phyloP scores from a whole-genome alignment of 1,284 basidiomycete genomes.

The Ustilago bromivora region DNA sequence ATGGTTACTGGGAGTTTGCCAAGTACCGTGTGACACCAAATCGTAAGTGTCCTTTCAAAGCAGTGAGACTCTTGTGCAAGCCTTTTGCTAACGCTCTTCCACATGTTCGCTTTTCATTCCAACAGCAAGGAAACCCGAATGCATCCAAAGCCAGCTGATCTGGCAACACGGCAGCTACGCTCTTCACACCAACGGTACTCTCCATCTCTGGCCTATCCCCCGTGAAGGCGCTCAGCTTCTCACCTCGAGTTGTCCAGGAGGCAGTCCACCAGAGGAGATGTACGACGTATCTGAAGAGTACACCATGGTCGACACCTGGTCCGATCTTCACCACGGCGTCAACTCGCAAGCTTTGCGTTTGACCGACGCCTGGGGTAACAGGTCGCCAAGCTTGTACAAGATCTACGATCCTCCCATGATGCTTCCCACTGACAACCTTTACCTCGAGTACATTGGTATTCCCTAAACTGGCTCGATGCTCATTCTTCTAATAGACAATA shows the following conservation, averaged over 20 bases:
- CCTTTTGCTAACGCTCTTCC: background rate
- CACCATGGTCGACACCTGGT: conserved; percentile 47
- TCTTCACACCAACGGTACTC: conserved; percentile 54
- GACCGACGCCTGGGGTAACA: conserved; percentile 44
- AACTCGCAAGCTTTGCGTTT: conserved; percentile 24
- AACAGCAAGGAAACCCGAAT: conserved; percentile 54
- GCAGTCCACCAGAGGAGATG: conserved; percentile 40
- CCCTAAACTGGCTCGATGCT: conserved; percentile 7
- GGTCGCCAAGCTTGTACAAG: conserved; percentile 51
- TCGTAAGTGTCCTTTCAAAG: conserved; percentile 38
- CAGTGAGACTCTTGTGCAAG: too few species aligned
- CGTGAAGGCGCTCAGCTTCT: conserved; percentile 47
- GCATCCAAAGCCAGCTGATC: conserved; percentile 62
- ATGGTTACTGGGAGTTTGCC: conserved; percentile 68
- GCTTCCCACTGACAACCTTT: conserved; percentile 58
- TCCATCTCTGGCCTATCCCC: conserved; percentile 40
- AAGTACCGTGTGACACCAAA: conserved; percentile 60
- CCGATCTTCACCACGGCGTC: conserved; percentile 35
- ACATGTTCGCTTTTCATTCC: background rate
- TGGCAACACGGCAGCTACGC: conserved; percentile 69
- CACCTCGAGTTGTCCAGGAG: conserved; percentile 29
- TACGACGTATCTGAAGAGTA: conserved; percentile 46
- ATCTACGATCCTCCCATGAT: conserved; percentile 64
- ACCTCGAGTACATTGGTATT: conserved; percentile 53
- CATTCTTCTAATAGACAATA: background rate